These are phyloP conservation scores for Cyberlindnera xylosilytica DNA, from an alignment of 805 yeast species.

Conservation along the genomic window DNA sequence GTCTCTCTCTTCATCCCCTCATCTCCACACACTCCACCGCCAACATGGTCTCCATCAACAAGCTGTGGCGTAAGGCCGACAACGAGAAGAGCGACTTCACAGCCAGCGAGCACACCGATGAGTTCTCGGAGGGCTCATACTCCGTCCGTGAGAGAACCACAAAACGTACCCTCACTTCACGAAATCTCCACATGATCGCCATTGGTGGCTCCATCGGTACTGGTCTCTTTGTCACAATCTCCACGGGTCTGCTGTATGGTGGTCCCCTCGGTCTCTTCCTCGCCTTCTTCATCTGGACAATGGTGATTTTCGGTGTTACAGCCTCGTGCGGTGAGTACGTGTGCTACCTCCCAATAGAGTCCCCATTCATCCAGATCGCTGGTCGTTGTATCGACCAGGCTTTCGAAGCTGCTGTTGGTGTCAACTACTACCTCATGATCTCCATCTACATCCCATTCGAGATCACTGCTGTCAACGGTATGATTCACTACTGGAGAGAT, in stretches of 20 bases:
- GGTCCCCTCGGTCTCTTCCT: constrained; percentile 55
- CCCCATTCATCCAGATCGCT: constrained; percentile 62
- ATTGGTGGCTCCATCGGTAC: constrained; percentile 68
- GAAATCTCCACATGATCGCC: constrained; percentile 61
- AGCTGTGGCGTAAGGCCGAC: too few relatives aligned
- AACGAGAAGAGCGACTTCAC: background rate
- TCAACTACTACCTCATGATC: constrained; percentile 56
- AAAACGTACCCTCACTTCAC: constrained; percentile 1
- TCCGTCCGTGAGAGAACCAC: background rate
- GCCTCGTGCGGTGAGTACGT: constrained; percentile 64
- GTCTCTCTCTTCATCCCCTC: too few relatives aligned
- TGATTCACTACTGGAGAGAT: constrained; percentile 56
- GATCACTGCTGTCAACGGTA: constrained; percentile 61
- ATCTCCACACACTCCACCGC: too few relatives aligned
- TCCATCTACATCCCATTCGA: constrained; percentile 60
- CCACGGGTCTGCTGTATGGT: constrained; percentile 50
- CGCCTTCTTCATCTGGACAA: constrained; percentile 62
- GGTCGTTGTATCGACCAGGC: constrained; percentile 63
- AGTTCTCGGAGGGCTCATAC: background rate
- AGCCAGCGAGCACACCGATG: background rate
- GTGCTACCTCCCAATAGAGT: constrained; percentile 57
- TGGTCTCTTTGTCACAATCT: constrained; percentile 59
- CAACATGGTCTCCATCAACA: too few relatives aligned
- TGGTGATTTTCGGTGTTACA: constrained; percentile 54
- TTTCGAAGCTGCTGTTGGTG: constrained; percentile 64